phyloP scores from a whole-genome alignment of 345 rosid genomes.

The Eucalyptus cloeziana region DNA sequence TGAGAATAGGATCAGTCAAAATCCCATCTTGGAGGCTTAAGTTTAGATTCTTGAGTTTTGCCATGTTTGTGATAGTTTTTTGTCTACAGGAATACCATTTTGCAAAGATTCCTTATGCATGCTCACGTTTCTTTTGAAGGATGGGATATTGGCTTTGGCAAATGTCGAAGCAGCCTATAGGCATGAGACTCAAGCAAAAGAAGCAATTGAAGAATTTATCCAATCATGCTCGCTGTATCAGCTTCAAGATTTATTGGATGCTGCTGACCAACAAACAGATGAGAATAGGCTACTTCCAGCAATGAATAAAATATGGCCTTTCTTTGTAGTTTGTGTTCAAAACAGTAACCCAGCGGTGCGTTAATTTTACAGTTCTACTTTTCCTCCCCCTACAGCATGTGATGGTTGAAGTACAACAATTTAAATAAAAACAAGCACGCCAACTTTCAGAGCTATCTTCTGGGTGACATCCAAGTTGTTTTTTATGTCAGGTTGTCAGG shows the following conservation, averaged over 20 bases:
- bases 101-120: background rate
- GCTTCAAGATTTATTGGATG: slow-evolving; percentile 50
- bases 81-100: background rate
- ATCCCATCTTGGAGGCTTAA: background rate
- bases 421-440: background rate
- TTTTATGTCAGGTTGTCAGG: slow-evolving; percentile 40
- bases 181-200: slow-evolving; percentile 57
- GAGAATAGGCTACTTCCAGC: slow-evolving; percentile 94
- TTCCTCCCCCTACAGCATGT: background rate
- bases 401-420: background rate
- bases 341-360: slow-evolving; percentile 57
- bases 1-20: background rate
- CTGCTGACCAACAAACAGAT: slow-evolving; percentile 44
- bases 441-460: background rate
- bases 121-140: slow-evolving; percentile 14
- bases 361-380: background rate
- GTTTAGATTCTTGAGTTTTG: background rate
- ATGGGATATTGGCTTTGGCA: slow-evolving; percentile 52
- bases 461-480: background rate
- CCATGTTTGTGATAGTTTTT: background rate
- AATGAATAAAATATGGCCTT: slow-evolving; percentile 85
- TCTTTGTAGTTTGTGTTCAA: slow-evolving; percentile 56
- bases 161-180: slow-evolving; percentile 79
- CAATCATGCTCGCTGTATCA: slow-evolving; percentile 39
- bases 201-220: slow-evolving; percentile 55